A percentile compares a stretch with the other conserved stretches of the same genome.
phyloP scores from a whole-genome alignment of 2,329 filamentous ascomycete species.

The Fusarium sp. region DNA sequence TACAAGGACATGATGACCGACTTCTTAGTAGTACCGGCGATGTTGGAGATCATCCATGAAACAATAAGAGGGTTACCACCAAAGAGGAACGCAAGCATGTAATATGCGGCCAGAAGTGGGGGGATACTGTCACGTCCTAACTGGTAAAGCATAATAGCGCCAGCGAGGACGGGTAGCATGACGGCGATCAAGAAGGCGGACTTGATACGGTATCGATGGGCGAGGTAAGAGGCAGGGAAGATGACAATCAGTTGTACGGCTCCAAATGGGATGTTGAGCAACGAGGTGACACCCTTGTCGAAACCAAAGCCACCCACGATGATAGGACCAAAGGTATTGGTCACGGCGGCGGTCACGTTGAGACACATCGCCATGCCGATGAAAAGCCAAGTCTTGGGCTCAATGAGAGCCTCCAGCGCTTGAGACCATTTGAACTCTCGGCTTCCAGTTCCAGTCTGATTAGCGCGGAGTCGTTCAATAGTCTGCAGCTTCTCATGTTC shows the following conservation, averaged over 20 bases:
- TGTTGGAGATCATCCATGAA: conserved; percentile 79
- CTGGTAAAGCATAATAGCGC: conserved; percentile 70
- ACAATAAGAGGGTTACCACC: conserved; percentile 76
- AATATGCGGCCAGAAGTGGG: conserved; percentile 72
- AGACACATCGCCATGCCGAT: conserved; percentile 72
- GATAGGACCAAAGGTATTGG: conserved; percentile 75
- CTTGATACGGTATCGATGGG: conserved; percentile 71
- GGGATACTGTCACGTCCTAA: conserved; percentile 59
- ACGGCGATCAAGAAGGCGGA: conserved; percentile 67
- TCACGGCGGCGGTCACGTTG: conserved; percentile 75
- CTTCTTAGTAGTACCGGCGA: conserved; percentile 77
- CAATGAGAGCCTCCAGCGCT: conserved; percentile 64
- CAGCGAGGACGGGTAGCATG: conserved; percentile 72
- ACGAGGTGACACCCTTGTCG: conserved; percentile 68
- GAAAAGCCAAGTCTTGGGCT: conserved; percentile 72
- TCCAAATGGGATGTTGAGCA: conserved; percentile 79
- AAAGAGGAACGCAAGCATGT: conserved; percentile 76
- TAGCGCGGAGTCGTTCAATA: conserved; percentile 79
- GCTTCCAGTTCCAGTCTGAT: conserved; percentile 82
- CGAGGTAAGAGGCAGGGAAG: conserved; percentile 70
- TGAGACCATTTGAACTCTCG: conserved; percentile 79
- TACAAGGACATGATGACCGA: conserved; percentile 75
- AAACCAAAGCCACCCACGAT: conserved; percentile 74
- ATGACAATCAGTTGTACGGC: conserved; percentile 73
- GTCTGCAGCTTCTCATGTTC: conserved; percentile 77